Conservation (phyloP, 2,329 filamentous ascomycete genomes). For the Epichloe typhina region DNA sequence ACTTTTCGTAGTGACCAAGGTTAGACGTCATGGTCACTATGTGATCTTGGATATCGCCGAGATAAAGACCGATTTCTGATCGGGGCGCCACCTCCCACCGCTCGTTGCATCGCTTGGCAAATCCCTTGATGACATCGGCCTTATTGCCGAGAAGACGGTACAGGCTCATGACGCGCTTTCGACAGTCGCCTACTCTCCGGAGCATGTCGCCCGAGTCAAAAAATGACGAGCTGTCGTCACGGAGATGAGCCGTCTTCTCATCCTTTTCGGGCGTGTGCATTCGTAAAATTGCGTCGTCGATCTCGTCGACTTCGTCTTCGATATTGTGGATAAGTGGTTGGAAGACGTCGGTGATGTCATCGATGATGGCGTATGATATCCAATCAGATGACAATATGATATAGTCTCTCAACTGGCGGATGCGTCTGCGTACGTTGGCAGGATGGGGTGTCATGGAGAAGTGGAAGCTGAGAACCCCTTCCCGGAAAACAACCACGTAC, state of each 20-base stretch:
- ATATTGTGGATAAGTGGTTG: conserved; percentile 84
- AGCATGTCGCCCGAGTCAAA: conserved; percentile 64
- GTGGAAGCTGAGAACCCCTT: conserved; percentile 92
- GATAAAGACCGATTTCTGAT: conserved; percentile 91
- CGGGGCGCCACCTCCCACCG: conserved; percentile 92
- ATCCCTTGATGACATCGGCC: conserved; percentile 97
- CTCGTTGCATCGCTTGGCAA: conserved; percentile 96
- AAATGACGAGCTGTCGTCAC: conserved; percentile 30
- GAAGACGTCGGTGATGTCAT: conserved; percentile 96
- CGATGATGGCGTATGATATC: conserved; percentile 96
- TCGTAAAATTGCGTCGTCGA: conserved; percentile 79
- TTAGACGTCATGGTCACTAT: conserved; percentile 99
- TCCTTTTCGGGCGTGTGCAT: conserved; percentile 53
- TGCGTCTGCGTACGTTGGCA: conserved; percentile 85
- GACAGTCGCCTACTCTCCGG: conserved; percentile 78
- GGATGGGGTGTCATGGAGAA: conserved; percentile 94
- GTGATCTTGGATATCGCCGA: conserved; percentile 97
- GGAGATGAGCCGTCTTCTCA: conserved; percentile 31
- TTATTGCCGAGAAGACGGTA: conserved; percentile 92
- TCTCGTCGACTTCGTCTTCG: conserved; percentile 92
- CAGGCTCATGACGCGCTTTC: conserved; percentile 94
- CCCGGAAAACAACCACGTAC: conserved; percentile 92
- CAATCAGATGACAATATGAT: conserved; percentile 87
- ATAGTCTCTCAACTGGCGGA: conserved; percentile 89
- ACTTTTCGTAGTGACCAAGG: conserved; percentile 92